These are phyloP conservation scores for Elaphomyces granulatus DNA, from an alignment of 495 filamentous ascomycete genomes.

Conservation along the genomic window DNA sequence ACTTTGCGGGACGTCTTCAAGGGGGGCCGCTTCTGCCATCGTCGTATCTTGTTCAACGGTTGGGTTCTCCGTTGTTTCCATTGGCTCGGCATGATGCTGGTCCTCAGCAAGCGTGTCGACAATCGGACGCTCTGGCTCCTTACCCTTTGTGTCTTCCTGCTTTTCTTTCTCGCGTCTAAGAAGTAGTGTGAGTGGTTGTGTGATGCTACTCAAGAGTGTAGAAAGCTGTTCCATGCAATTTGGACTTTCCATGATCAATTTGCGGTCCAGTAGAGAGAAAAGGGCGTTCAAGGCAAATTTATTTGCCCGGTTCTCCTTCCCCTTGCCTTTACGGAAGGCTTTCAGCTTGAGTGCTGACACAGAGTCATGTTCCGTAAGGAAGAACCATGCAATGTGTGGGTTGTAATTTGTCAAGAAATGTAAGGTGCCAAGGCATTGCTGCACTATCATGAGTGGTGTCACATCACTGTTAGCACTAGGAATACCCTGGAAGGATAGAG, in stretches of 20 bases:
- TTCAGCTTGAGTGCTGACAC: slow-evolving; percentile 57
- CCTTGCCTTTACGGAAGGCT: slow-evolving; percentile 70
- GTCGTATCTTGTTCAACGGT: slow-evolving; percentile 21
- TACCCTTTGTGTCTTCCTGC: slow-evolving; percentile 43
- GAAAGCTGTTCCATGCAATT: slow-evolving; percentile 90
- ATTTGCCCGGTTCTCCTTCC: slow-evolving; percentile 64
- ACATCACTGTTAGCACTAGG: slow-evolving; percentile 53
- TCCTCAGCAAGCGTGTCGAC: neutral
- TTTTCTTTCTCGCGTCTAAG: slow-evolving; percentile 74
- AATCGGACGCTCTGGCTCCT: slow-evolving; percentile 24
- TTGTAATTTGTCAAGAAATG: slow-evolving; percentile 71
- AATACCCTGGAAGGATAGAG: slow-evolving; percentile 40
- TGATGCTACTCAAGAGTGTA: slow-evolving; percentile 71
- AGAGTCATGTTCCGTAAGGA: slow-evolving; percentile 88
- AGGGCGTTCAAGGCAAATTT: slow-evolving; percentile 89
- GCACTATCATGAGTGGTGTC: slow-evolving; percentile 85
- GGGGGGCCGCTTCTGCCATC: slow-evolving; percentile 26
- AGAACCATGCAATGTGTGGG: slow-evolving; percentile 74
- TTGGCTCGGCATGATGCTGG: neutral
- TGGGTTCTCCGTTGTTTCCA: slow-evolving; percentile 13
- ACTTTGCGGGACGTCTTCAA: slow-evolving; percentile 19
- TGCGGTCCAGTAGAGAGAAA: slow-evolving; percentile 73
- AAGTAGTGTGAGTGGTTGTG: slow-evolving; percentile 67
- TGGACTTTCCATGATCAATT: slow-evolving; percentile 88
- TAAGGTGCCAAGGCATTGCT: slow-evolving; percentile 79